Evolutionary conservation across 2,329 filamentous ascomycete genomes (phyloP), one percentile per base, ranked within the genome.

Genomic region (Alternaria rosae): DNA sequence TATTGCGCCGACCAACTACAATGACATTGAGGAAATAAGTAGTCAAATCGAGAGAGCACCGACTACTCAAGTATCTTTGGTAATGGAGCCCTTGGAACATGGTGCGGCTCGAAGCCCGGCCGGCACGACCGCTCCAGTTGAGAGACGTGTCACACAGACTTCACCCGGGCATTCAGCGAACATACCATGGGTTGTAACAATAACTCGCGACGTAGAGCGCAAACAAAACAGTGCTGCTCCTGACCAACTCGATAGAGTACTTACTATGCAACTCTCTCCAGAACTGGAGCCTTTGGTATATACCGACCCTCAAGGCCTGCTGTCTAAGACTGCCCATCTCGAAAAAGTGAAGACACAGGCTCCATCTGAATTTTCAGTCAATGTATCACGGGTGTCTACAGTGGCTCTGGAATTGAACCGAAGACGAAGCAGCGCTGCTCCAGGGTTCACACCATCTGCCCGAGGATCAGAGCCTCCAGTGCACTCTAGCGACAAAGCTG

Each of bases 361-460:
- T 30, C 35, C 38, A n/a, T 42, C 53, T 20, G 41, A 57, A 32
- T 13, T 35, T 10, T 43, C 63, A 21, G 35, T 57, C n/a, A 61
- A 47, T 12, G 42, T 64, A 15, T 54, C 61, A n/a, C 41, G 15
- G 17, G 25, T 57, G 9, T 28, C 65, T 25, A 64, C 60, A 10
- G 41, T 55, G 5, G 48, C 61, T 26, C 38, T 21, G 11, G 55
- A 32, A 35, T 11, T 12, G 21, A 23, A 35, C 7, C 28, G 28
- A 20, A 50, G 42, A 10, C 41, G 43, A 47, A 56, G 54, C 28
- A 70, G 69, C 57, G 66, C 57, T 20, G 63, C 67, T 58, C 64
- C 64, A 6, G 59, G 67, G 8, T 7, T 23, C 47, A 17, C 8
- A 20, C 13, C 17, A 32, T 23, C 47, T 13, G 28, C 60, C 45